These are phyloP conservation scores for Polymyxa betae DNA, from an alignment of 208 protist species.

Conservation along the genomic window DNA sequence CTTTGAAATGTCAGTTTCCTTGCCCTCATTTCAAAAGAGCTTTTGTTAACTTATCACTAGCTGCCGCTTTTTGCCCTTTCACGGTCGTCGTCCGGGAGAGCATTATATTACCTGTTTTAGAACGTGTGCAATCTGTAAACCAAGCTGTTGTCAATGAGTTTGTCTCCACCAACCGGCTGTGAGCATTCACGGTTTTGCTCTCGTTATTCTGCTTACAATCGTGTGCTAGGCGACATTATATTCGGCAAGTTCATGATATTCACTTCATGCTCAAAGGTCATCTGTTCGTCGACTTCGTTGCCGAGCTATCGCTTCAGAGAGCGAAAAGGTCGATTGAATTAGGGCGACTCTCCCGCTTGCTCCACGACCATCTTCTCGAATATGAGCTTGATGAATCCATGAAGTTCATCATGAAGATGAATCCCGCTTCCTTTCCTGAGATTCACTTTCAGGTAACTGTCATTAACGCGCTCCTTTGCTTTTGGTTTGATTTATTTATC, in stretches of 20 bases:
- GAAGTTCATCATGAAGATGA: neutral
- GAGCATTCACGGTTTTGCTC: too few species aligned
- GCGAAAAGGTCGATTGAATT: neutral
- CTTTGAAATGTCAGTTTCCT: too few species aligned
- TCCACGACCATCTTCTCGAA: neutral
- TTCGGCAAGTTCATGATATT: neutral
- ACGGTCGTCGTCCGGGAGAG: neutral
- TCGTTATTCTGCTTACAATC: too few species aligned
- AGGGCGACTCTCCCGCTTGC: neutral
- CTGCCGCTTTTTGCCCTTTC: too few species aligned
- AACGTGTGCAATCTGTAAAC: neutral
- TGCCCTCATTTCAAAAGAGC: too few species aligned
- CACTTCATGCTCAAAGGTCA: slow-evolving; percentile 6
- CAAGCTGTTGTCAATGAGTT: neutral
- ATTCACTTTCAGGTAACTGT: neutral
- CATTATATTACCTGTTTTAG: neutral
- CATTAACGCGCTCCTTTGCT: neutral
- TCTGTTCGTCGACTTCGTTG: slow-evolving; percentile 31
- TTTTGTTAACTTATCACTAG: too few species aligned
- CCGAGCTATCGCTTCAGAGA: neutral
- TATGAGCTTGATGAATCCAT: slow-evolving; percentile 2
- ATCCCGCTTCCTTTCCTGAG: neutral
- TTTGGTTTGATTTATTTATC: neutral
- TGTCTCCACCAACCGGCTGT: neutral
- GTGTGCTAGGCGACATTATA: neutral